Evolutionary conservation across 345 rosid genomes (phyloP).

Genomic region (Brassica nigra): DNA sequence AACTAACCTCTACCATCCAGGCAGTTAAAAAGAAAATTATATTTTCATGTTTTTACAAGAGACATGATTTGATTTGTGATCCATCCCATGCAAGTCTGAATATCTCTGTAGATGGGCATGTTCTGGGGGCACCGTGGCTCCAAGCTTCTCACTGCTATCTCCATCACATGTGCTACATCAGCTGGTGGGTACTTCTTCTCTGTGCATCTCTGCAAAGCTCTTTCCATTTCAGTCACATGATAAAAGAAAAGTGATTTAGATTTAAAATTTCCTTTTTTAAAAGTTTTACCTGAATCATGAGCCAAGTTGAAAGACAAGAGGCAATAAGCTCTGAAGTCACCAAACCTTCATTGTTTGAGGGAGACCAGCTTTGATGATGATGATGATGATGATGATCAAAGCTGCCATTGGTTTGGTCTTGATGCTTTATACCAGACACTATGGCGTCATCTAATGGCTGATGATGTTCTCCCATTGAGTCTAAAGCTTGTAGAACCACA

Average conservation of each 20-base stretch:
- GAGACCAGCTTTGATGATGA: slow-evolving; percentile 23
- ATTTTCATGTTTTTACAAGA: slow-evolving; percentile 60
- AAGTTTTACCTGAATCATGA: slow-evolving; percentile 85
- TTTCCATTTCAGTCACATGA: background rate
- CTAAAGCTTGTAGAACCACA: slow-evolving; percentile 64
- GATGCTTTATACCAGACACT: slow-evolving; percentile 28
- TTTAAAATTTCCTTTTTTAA: background rate
- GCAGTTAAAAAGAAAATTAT: too few species aligned
- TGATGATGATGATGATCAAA: background rate
- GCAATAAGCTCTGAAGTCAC: slow-evolving; percentile 70
- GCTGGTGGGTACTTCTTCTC: slow-evolving; percentile 82
- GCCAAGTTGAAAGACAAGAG: slow-evolving; percentile 81
- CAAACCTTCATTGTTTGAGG: background rate
- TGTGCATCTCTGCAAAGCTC: slow-evolving; percentile 53
- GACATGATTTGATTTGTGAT: slow-evolving; percentile 89
- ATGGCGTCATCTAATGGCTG: slow-evolving; percentile 30
- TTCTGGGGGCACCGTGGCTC: slow-evolving; percentile 81
- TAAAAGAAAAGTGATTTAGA: background rate
- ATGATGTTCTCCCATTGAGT: slow-evolving; percentile 44
- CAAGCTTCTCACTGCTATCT: slow-evolving; percentile 74
- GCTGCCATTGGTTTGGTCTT: slow-evolving; percentile 33
- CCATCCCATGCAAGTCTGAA: slow-evolving; percentile 88
- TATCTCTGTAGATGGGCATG: slow-evolving; percentile 74
- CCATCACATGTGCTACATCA: slow-evolving; percentile 87
- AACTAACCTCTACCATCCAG: background rate